These are phyloP conservation scores for Brassica juncea DNA, from an alignment of 345 rosid species.

Conservation along the genomic window DNA sequence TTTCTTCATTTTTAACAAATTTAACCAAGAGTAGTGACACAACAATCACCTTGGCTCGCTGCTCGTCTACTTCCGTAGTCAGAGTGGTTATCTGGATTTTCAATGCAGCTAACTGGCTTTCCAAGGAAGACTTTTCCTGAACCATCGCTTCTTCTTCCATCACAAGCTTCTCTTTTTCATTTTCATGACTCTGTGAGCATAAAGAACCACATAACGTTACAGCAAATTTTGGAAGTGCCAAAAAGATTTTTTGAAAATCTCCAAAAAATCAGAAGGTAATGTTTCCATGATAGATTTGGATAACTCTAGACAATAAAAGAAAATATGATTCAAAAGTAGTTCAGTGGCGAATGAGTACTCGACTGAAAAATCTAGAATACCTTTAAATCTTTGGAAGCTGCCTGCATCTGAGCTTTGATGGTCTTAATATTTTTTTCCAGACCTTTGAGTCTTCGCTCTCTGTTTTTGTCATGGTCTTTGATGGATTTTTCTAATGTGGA, in stretches of 20 bases:
- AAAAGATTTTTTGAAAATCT: not conserved
- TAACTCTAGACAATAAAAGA: not conserved
- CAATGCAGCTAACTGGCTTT: constrained; percentile 68
- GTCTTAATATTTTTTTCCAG: constrained; percentile 77
- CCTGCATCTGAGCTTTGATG: constrained; percentile 73
- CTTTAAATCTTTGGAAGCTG: constrained; percentile 82
- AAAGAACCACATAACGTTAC: constrained; percentile 26
- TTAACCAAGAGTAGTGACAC: constrained; percentile 7
- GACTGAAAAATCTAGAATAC: constrained; percentile 42
- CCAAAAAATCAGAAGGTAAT: not conserved
- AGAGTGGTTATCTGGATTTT: constrained; percentile 62
- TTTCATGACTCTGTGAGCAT: constrained; percentile 61
- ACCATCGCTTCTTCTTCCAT: constrained; percentile 89
- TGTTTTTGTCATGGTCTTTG: constrained; percentile 75
- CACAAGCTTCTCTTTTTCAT: constrained; percentile 77
- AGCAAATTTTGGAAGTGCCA: not conserved
- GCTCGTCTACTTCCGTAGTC: constrained; percentile 67
- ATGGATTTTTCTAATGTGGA: constrained; percentile 77
- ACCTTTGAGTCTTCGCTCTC: constrained; percentile 78
- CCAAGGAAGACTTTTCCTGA: constrained; percentile 69
- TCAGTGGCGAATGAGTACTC: constrained; percentile 1
- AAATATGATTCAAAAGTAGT: constrained; percentile 4
- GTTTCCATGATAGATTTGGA: constrained; percentile 3
- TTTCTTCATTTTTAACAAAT: not conserved
- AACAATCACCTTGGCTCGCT: constrained; percentile 62